A percentile compares a stretch with the other conserved stretches of the same genome.
These are phyloP conservation scores for Mediolabrus comicus DNA, from an alignment of 108 stramenopile genomes.

Conservation along the genomic window DNA sequence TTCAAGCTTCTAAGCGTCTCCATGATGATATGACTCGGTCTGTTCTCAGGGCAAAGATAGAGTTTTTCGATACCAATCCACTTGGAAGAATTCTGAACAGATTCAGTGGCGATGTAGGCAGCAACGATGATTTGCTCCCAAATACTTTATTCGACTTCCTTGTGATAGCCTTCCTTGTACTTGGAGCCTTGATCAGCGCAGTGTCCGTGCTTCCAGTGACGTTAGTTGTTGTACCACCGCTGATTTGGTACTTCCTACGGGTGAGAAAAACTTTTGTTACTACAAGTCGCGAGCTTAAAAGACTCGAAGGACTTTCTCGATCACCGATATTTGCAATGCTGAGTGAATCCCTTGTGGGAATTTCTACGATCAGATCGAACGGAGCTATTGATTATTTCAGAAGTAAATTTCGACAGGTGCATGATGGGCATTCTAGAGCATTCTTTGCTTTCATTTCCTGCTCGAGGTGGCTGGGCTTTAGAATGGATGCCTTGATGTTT, in stretches of 20 bases:
- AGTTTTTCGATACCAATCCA: constrained; percentile 93
- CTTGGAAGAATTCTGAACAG: constrained; percentile 88
- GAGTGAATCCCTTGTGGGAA: constrained; percentile 83
- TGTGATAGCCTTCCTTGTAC: constrained; percentile 62
- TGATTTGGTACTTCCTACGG: constrained; percentile 67
- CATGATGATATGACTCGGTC: constrained; percentile 80
- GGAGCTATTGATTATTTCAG: constrained; percentile 56
- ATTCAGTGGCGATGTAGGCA: constrained; percentile 66
- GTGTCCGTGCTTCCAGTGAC: constrained; percentile 65
- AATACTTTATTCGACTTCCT: constrained; percentile 77
- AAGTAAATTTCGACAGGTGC: constrained; percentile 59
- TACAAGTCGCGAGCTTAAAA: constrained; percentile 79
- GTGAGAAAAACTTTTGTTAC: constrained; percentile 75
- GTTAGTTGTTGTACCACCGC: constrained; percentile 64
- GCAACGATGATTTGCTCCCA: constrained; percentile 77
- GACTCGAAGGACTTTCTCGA: constrained; percentile 81
- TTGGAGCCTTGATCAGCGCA: constrained; percentile 68
- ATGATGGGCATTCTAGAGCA: constrained; percentile 61
- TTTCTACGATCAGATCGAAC: constrained; percentile 90
- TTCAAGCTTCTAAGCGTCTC: constrained; percentile 70
- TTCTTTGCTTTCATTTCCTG: constrained; percentile 85
- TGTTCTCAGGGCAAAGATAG: constrained; percentile 81
- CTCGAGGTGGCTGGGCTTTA: constrained; percentile 89
- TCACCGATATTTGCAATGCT: constrained; percentile 89
- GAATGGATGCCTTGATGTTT: constrained; percentile 84